phyloP scores from a whole-genome alignment of 2,329 filamentous ascomycete species.

The Daldinia sp. region DNA sequence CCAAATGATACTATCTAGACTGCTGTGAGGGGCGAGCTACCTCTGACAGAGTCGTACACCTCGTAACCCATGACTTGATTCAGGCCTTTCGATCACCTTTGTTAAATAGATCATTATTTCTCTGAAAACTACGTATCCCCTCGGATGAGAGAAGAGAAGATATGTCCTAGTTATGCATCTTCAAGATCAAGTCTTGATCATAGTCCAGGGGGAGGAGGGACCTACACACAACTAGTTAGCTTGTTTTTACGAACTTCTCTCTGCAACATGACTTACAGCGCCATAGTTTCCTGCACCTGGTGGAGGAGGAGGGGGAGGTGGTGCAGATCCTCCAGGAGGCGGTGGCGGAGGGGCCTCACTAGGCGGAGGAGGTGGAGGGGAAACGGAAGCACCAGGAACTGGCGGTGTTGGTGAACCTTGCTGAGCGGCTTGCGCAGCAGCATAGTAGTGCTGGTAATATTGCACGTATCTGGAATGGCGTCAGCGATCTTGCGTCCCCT shows the following conservation, averaged over 20 bases:
- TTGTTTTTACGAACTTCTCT: slow-evolving; percentile 5
- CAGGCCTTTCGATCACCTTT: background rate
- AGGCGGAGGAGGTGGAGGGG: slow-evolving; percentile 70
- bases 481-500: slow-evolving; percentile 35
- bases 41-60: background rate
- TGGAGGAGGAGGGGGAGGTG: slow-evolving; percentile 69
- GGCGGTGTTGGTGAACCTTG: slow-evolving; percentile 58
- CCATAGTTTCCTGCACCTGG: slow-evolving; percentile 70
- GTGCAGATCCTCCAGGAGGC: slow-evolving; percentile 65
- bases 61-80: background rate
- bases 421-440: slow-evolving; percentile 64
- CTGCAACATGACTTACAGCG: slow-evolving; percentile 63
- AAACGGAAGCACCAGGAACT: slow-evolving; percentile 60
- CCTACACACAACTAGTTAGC: slow-evolving; percentile 53
- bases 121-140: background rate
- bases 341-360: slow-evolving; percentile 74
- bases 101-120: background rate
- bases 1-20: slow-evolving; percentile 8
- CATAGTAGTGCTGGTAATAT: slow-evolving; percentile 80
- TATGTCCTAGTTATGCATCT: background rate
- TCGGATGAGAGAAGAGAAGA: background rate
- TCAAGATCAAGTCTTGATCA: slow-evolving; percentile 46
- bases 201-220: slow-evolving; percentile 69
- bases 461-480: slow-evolving; percentile 66
- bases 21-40: background rate